Conservation (phyloP, 129 eudicot genomes). For the Pseudognaphalium luteoalbum region DNA sequence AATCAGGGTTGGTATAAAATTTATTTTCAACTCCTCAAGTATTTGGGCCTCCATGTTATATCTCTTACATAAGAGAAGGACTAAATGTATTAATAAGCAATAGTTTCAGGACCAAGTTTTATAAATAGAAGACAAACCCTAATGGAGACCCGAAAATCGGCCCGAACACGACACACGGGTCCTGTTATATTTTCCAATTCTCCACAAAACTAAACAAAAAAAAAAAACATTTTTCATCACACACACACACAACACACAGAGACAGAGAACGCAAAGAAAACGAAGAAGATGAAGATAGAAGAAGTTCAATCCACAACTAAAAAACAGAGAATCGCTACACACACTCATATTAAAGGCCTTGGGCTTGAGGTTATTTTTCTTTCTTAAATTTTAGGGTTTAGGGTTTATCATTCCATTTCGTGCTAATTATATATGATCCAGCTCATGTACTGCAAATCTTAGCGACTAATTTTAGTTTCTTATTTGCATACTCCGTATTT, state of each 20-base stretch:
- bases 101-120: background rate
- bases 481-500: background rate
- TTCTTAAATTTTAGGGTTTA: constrained; percentile 27
- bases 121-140: background rate
- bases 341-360: constrained; percentile 98
- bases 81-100: background rate
- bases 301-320: constrained; percentile 85
- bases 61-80: background rate
- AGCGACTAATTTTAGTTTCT: background rate
- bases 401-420: constrained; percentile 28
- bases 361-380: constrained; percentile 71
- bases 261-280: constrained; percentile 14
- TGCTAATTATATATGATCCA: background rate
- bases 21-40: too few relatives aligned
- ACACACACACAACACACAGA: background rate
- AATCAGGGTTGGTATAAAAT: too few relatives aligned
- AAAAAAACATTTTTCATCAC: background rate
- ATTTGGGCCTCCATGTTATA: background rate
- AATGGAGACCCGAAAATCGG: background rate
- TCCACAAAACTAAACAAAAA: background rate
- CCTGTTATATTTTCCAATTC: background rate
- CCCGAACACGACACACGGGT: constrained; percentile 7
- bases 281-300: constrained; percentile 79
- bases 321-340: constrained; percentile 94
- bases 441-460: background rate